Base-by-base conservation (phyloP, 164 flowering plant genomes). In the Vitis labrusca region DNA sequence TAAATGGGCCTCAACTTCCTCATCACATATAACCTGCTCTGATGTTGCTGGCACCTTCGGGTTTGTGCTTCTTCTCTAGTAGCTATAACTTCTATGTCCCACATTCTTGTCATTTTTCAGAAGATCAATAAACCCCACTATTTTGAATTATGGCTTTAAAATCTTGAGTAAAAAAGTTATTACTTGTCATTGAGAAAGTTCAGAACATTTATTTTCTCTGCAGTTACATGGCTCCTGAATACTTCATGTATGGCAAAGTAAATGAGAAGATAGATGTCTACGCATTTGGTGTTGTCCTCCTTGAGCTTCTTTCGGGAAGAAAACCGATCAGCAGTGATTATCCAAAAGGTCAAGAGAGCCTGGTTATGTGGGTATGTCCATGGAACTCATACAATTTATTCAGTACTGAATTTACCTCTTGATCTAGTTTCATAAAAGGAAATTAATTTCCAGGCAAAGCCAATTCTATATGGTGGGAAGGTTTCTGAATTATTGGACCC, bases 31-130 rank as follows among this genome's bases (percentile, higher is more conserved):
- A 67, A 85, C 85, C 15, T 93, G 92, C 84, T 77, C 84, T 2
- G 98, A 96, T 82, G 95, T 96, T 70, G 89, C 95, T 12, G 98
- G 99, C 69, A 96, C 99, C 4, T 96, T 96, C 58, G 99, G 98
- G 98, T 93, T 47, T 62, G 94, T 81, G 54, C 7, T 47, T 44
- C 27, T 23, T 8, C 65, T 65, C 32, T n/a, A 29, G 6, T 64
- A 8, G n/a, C 51, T 23, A 30, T 61, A 13, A 44, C 30, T 59
- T 64, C 12, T 17, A 7, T 50, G 48, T 50, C 10, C 9, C 11
- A 15, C 44, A 37, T 37, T n/a, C 49, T 7, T 9, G n/a, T n/a
- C n/a, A 14, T n/a, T 53, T 53, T 14, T 53, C 56, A 53, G 14
- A 5, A 53, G 56, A 53, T 6, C 14, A 13, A 53, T 53, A 53